phyloP scores from a whole-genome alignment of 148 eudicot species.

The Rhododendron henanense region DNA sequence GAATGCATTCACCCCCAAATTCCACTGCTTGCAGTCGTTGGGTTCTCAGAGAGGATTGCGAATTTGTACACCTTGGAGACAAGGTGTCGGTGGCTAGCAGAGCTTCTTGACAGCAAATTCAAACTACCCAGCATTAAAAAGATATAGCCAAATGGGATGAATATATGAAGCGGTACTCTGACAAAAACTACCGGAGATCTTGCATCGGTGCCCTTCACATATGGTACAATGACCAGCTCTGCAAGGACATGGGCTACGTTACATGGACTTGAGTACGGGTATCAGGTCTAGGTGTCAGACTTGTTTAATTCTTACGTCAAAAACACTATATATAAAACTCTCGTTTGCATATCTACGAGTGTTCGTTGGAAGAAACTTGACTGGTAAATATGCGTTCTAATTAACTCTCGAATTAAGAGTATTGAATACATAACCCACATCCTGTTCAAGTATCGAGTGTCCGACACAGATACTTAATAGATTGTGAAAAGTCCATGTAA shows the following conservation, averaged over 20 bases:
- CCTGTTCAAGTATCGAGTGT: not conserved
- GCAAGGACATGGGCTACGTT: constrained; percentile 40
- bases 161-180: constrained; percentile 32
- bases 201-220: constrained; percentile 51
- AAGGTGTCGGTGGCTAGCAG: constrained; percentile 55
- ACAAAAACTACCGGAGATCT: constrained; percentile 34
- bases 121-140: constrained; percentile 45
- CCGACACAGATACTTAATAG: not conserved
- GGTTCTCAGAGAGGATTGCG: constrained; percentile 51
- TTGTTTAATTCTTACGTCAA: not conserved
- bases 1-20: constrained; percentile 62
- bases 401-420: not conserved
- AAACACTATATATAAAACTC: not conserved
- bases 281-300: not conserved
- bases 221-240: constrained; percentile 70
- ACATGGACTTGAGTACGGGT: not conserved
- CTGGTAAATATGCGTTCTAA: not conserved
- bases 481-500: not conserved
- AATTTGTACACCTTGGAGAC: constrained; percentile 57
- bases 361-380: not conserved
- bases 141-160: constrained; percentile 46
- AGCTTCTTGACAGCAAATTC: constrained; percentile 53
- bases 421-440: not conserved
- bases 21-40: constrained; percentile 63
- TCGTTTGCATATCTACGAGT: not conserved